phyloP scores from a whole-genome alignment of 169 alveolate species.

The Plasmodium ovale region DNA sequence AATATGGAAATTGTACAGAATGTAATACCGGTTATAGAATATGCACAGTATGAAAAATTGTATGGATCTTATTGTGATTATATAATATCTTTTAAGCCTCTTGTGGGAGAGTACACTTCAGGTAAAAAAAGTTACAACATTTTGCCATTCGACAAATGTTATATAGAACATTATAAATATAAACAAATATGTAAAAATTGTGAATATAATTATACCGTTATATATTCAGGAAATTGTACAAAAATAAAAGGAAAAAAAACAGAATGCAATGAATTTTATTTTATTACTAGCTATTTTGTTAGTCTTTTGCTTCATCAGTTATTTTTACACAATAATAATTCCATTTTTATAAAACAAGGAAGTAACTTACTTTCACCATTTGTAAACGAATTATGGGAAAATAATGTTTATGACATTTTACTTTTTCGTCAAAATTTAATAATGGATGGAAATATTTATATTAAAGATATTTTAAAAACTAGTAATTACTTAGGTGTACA shows the following conservation, averaged over 20 bases:
- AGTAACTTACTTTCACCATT: slow-evolving; percentile 70
- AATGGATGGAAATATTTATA: slow-evolving; percentile 30
- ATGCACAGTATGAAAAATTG: slow-evolving; percentile 14
- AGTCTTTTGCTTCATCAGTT: slow-evolving; percentile 7
- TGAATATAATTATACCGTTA: slow-evolving; percentile 51
- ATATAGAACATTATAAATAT: not conserved
- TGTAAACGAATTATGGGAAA: slow-evolving; percentile 38
- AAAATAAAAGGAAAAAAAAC: slow-evolving; percentile 29
- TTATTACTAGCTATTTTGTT: slow-evolving; percentile 40
- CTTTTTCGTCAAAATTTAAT: slow-evolving; percentile 34
- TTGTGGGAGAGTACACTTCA: not conserved
- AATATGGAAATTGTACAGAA: slow-evolving; percentile 24
- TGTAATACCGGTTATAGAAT: slow-evolving; percentile 73
- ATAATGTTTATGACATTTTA: slow-evolving; percentile 66
- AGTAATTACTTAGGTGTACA: slow-evolving; percentile 51
- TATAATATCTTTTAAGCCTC: slow-evolving; percentile 21
- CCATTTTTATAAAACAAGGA: slow-evolving; percentile 45
- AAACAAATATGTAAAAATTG: slow-evolving; percentile 31
- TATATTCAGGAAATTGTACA: slow-evolving; percentile 67
- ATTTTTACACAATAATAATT: slow-evolving; percentile 6
- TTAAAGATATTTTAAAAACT: slow-evolving; percentile 20
- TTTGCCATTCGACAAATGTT: slow-evolving; percentile 24
- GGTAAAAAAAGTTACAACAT: not conserved
- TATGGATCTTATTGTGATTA: slow-evolving; percentile 20
- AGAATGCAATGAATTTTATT: slow-evolving; percentile 16